Evolutionary conservation across 371 early-diverging fungal species (phyloP).

Genomic region (Mucor sp.): DNA sequence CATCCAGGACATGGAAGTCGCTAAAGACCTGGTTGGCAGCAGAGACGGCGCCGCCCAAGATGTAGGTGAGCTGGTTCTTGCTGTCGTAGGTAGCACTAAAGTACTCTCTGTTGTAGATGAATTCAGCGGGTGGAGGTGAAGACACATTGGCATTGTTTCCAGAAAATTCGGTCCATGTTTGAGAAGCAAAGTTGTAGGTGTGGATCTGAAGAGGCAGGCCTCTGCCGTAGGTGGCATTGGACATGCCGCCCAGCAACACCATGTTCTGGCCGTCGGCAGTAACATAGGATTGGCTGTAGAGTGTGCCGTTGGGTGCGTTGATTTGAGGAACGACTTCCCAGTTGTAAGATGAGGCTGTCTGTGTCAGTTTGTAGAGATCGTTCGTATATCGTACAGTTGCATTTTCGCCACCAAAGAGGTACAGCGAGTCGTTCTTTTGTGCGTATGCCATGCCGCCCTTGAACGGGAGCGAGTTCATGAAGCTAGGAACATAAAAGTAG

Average conservation of each 20-base stretch:
- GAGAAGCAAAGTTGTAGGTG: slow-evolving; percentile 16
- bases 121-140: slow-evolving; percentile 6
- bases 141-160: slow-evolving; percentile 10
- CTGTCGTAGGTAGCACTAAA: slow-evolving; percentile 24
- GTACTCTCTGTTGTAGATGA: slow-evolving; percentile 19
- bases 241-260: slow-evolving; percentile 27
- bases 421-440: slow-evolving; percentile 27
- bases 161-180: slow-evolving; percentile 21
- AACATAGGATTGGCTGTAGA: slow-evolving; percentile 24
- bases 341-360: slow-evolving; percentile 19
- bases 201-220: slow-evolving; percentile 18
- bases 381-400: slow-evolving; percentile 23
- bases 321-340: slow-evolving; percentile 27
- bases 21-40: slow-evolving; percentile 14
- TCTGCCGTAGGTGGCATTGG: slow-evolving; percentile 9
- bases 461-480: slow-evolving; percentile 28
- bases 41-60: slow-evolving; percentile 35
- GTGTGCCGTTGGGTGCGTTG: slow-evolving; percentile 15
- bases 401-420: slow-evolving; percentile 35
- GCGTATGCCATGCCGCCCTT: slow-evolving; percentile 32
- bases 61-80: slow-evolving; percentile 24
- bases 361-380: slow-evolving; percentile 28
- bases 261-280: slow-evolving; percentile 22
- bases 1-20: slow-evolving; percentile 37
- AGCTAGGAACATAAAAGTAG: slow-evolving; percentile 30